phyloP scores from a whole-genome alignment of 352 stramenopile species.

The Phytophthora fragariaefolia region DNA sequence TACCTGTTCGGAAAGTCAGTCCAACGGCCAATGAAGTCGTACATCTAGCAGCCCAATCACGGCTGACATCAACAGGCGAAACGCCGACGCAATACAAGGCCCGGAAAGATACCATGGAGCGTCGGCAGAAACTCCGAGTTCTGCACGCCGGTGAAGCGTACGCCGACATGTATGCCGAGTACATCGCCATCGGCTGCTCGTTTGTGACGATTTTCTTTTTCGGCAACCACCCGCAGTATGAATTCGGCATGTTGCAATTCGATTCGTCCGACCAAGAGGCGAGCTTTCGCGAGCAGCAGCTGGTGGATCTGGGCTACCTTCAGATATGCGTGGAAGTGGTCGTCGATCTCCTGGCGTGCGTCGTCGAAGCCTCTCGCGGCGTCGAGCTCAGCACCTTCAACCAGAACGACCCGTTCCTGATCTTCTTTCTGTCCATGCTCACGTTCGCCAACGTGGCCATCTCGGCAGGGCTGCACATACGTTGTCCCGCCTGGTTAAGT shows the following conservation, averaged over 20 bases:
- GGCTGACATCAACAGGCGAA: not conserved
- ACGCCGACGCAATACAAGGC: slow-evolving; percentile 10
- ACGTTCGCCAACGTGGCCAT: slow-evolving; percentile 25
- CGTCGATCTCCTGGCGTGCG: slow-evolving; percentile 30
- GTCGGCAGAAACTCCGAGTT: slow-evolving; percentile 10
- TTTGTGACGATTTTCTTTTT: slow-evolving; percentile 43
- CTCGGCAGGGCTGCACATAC: slow-evolving; percentile 19
- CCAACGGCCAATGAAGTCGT: slow-evolving; percentile 4
- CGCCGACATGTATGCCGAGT: slow-evolving; percentile 52
- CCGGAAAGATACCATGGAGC: slow-evolving; percentile 6
- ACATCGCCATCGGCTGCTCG: slow-evolving; percentile 48
- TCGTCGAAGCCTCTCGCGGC: slow-evolving; percentile 20
- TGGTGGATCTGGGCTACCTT: slow-evolving; percentile 3
- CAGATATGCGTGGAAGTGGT: slow-evolving; percentile 24
- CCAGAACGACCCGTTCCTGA: slow-evolving; percentile 20
- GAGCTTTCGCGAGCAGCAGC: not conserved
- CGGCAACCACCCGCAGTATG: slow-evolving; percentile 40
- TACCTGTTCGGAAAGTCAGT: not conserved
- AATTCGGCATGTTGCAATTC: not conserved
- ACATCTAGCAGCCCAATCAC: not conserved
- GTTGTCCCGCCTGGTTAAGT: no score
- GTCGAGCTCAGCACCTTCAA: slow-evolving; percentile 23
- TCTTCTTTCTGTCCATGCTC: slow-evolving; percentile 10
- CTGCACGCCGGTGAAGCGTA: slow-evolving; percentile 39
- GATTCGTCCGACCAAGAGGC: not conserved